Conservation (phyloP, 2,329 filamentous ascomycete genomes). For the Fusarium ramigenum region DNA sequence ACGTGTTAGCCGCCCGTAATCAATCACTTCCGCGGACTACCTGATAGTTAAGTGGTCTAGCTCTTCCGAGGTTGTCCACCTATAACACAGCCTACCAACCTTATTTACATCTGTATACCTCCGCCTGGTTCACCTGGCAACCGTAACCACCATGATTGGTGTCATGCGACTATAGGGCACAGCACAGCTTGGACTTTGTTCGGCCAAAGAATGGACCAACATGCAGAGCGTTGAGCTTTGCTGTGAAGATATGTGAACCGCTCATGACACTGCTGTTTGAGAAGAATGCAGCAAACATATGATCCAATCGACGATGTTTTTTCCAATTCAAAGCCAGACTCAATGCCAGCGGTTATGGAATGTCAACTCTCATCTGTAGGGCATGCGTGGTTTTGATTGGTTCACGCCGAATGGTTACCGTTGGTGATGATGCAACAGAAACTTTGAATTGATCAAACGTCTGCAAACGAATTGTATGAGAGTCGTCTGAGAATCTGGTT, state of each 20-base stretch:
- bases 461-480: background rate
- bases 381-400: slow-evolving; percentile 20
- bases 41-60: background rate
- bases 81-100: background rate
- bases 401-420: background rate
- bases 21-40: background rate
- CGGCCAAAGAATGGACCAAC: background rate
- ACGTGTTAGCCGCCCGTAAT: background rate
- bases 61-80: background rate
- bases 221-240: too few relatives aligned
- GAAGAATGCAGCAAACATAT: slow-evolving; percentile 4
- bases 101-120: background rate
- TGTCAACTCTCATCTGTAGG: background rate
- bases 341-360: slow-evolving; percentile 4
- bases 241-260: background rate
- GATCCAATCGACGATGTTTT: background rate
- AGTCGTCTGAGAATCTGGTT: background rate
- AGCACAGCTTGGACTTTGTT: slow-evolving; percentile 7
- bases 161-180: slow-evolving; percentile 9
- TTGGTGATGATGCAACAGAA: slow-evolving; percentile 15
- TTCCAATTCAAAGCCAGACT: background rate
- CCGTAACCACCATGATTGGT: background rate
- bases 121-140: slow-evolving; percentile 37
- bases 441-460: background rate
- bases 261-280: background rate